These are phyloP conservation scores for Russula olivacea DNA, from an alignment of 768 basidiomycete species.

Conservation along the genomic window DNA sequence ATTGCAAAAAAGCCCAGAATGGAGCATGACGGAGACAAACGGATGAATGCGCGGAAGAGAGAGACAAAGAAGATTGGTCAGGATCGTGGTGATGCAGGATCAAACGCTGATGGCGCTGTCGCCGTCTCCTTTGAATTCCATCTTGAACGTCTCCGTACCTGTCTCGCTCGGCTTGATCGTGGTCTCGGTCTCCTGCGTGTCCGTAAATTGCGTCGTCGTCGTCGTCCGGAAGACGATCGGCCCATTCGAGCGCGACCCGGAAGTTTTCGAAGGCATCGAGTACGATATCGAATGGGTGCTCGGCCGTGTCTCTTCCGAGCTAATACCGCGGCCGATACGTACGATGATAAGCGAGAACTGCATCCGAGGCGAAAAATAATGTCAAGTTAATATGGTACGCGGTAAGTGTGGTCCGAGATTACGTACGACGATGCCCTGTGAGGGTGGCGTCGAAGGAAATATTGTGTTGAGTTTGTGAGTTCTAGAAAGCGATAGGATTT, in stretches of 20 bases:
- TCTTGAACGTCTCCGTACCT: slow-evolving; percentile 5
- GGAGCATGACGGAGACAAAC: background rate
- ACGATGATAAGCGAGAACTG: slow-evolving; percentile 25
- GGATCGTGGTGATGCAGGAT: background rate
- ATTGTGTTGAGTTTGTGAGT: background rate
- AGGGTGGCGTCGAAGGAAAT: background rate
- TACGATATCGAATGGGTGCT: slow-evolving; percentile 11
- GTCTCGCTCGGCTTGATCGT: slow-evolving; percentile 9
- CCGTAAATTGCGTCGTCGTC: slow-evolving; percentile 20
- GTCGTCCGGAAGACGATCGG: slow-evolving; percentile 19
- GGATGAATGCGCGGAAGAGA: no score
- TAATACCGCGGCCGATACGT: slow-evolving; percentile 19
- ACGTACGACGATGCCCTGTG: slow-evolving; percentile 24
- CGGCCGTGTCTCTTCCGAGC: slow-evolving; percentile 14
- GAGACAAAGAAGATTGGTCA: background rate
- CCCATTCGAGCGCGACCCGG: background rate
- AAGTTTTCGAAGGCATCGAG: slow-evolving; percentile 22
- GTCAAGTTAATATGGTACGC: background rate
- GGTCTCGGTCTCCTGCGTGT: background rate
- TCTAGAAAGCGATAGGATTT: background rate
- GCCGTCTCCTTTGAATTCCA: slow-evolving; percentile 2
- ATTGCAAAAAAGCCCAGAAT: background rate
- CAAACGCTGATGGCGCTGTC: slow-evolving; percentile 12
- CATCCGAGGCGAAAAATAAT: background rate
- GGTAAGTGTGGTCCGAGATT: slow-evolving; percentile 1